phyloP scores from a whole-genome alignment of 1,284 basidiomycete genomes.

The Schizopora paradoxa region DNA sequence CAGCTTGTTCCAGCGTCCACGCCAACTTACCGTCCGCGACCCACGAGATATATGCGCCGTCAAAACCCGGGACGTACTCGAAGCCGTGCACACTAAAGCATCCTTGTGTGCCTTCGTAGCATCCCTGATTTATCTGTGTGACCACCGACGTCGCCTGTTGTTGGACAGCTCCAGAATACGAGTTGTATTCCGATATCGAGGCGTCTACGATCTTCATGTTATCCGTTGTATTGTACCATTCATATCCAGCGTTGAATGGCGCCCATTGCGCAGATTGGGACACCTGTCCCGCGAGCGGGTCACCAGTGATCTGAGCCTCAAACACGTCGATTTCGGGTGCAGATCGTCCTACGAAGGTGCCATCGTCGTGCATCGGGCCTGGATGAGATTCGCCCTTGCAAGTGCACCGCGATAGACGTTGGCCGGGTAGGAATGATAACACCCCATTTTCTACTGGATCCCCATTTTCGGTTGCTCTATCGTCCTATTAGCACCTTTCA shows the following conservation, averaged over 20 bases:
- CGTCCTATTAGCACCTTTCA: constrained; percentile 30
- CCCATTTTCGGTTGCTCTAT: constrained; percentile 38
- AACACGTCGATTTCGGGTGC: constrained; percentile 86
- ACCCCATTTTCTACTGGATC: constrained; percentile 38
- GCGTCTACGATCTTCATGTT: constrained; percentile 39
- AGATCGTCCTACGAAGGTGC: constrained; percentile 67
- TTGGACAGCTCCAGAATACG: constrained; percentile 41
- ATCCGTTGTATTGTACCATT: constrained; percentile 35
- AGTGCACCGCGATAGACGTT: constrained; percentile 77
- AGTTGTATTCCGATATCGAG: constrained; percentile 36
- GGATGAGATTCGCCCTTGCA: constrained; percentile 81
- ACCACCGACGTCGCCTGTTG: constrained; percentile 65
- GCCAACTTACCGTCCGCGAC: constrained; percentile 55
- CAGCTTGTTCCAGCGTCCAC: constrained; percentile 75
- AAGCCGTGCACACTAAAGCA: constrained; percentile 40
- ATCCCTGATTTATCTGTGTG: constrained; percentile 34
- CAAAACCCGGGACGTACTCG: constrained; percentile 47
- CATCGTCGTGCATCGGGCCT: constrained; percentile 58
- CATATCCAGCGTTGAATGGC: constrained; percentile 35
- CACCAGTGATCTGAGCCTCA: constrained; percentile 54
- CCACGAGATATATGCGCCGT: constrained; percentile 74
- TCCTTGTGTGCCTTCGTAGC: constrained; percentile 20
- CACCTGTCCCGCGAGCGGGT: constrained; percentile 31
- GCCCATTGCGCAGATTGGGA: constrained; percentile 47
- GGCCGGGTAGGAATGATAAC: constrained; percentile 72